Evolutionary conservation across 2,329 filamentous ascomycete genomes (phyloP).

Genomic region (Raffaelea arxii): DNA sequence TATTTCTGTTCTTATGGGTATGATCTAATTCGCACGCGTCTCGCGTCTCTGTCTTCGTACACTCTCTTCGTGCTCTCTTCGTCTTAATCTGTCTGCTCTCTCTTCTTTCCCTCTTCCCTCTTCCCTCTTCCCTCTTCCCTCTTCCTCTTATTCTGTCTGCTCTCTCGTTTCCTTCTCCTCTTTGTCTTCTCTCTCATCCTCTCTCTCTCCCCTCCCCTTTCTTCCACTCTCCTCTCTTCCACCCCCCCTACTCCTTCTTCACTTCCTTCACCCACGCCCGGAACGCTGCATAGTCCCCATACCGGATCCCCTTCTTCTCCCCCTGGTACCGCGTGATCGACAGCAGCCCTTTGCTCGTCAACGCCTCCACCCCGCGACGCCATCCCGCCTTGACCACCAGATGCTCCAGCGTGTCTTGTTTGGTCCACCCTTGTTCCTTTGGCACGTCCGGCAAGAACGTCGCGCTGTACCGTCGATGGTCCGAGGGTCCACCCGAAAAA

Average conservation of each 20-base stretch:
- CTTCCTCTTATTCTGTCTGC: no score
- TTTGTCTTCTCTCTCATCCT: not conserved
- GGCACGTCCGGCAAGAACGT: constrained; percentile 88
- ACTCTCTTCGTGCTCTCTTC: no score
- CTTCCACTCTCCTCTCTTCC: constrained; percentile 10
- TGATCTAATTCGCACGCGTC: no score
- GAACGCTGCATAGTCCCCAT: constrained; percentile 71
- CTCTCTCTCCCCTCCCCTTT: not conserved
- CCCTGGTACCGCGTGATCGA: constrained; percentile 81
- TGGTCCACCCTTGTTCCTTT: constrained; percentile 85
- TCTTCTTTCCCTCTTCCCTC: not conserved
- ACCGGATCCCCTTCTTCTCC: constrained; percentile 61
- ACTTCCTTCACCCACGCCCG: constrained; percentile 53
- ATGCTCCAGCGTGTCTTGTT: constrained; percentile 82
- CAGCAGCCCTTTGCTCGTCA: no score
- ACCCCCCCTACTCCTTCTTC: constrained; percentile 5
- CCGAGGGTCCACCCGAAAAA: constrained; percentile 55
- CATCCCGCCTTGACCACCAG: constrained; percentile 94
- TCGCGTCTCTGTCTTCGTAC: not conserved
- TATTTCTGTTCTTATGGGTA: not conserved
- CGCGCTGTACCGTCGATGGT: constrained; percentile 64
- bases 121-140: not conserved
- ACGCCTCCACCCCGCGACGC: constrained; percentile 64
- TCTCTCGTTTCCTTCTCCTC: no score
- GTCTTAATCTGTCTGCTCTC: not conserved